These are phyloP conservation scores for Tylopilus sp. DNA, from an alignment of 768 basidiomycete genomes.

Conservation along the genomic window DNA sequence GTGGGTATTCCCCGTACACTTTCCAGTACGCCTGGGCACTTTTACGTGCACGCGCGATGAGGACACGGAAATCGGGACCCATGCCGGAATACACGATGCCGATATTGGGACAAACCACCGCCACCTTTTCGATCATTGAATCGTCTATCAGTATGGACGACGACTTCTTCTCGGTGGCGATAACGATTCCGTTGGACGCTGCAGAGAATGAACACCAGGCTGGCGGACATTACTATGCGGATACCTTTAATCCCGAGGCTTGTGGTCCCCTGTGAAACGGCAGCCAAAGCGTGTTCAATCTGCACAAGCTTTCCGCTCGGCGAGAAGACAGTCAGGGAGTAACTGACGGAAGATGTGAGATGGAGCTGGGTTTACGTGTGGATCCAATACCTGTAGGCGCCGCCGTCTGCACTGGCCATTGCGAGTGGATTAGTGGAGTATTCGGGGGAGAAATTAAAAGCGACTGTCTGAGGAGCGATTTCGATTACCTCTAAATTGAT, in stretches of 20 bases:
- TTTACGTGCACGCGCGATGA: slow-evolving; percentile 93
- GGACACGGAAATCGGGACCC: slow-evolving; percentile 97
- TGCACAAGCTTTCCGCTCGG: slow-evolving; percentile 99
- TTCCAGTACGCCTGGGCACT: slow-evolving; percentile 99
- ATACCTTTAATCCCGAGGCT: slow-evolving; percentile 98
- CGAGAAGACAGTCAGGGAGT: slow-evolving; percentile 99
- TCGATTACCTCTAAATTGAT: slow-evolving; percentile 10
- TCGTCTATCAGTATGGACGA: slow-evolving; percentile 98
- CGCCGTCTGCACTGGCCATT: slow-evolving; percentile 82
- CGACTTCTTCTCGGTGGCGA: slow-evolving; percentile 99
- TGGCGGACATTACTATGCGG: slow-evolving; percentile 27
- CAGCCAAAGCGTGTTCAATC: slow-evolving; percentile 98
- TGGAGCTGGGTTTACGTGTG: slow-evolving; percentile 17
- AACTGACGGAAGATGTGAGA: slow-evolving; percentile 49
- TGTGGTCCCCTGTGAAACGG: slow-evolving; percentile 92
- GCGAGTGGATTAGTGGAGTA: slow-evolving; percentile 21
- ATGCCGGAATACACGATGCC: slow-evolving; percentile 99
- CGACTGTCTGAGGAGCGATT: slow-evolving; percentile 18
- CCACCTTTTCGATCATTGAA: slow-evolving; percentile 96
- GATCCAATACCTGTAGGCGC: slow-evolving; percentile 63
- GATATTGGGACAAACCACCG: slow-evolving; percentile 96
- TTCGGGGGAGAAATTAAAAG: slow-evolving; percentile 18
- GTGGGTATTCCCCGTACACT: slow-evolving; percentile 97
- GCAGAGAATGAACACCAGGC: slow-evolving; percentile 16
- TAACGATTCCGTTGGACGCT: slow-evolving; percentile 99